phyloP scores from a whole-genome alignment of 169 alveolate species.

The Eimeria brunetti region DNA sequence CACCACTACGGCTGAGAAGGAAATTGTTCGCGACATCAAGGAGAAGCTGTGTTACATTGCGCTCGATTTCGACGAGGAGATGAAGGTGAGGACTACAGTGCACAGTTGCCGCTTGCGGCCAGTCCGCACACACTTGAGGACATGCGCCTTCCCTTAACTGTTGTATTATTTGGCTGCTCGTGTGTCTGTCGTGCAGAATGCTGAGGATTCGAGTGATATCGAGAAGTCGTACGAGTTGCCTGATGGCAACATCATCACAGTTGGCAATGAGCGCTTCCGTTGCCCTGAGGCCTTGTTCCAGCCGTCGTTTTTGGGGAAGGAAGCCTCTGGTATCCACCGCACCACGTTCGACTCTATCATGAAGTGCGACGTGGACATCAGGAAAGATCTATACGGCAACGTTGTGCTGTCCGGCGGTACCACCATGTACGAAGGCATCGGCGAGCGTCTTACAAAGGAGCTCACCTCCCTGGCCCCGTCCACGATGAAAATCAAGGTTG shows the following conservation, averaged over 20 bases:
- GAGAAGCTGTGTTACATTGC: conserved; percentile 98
- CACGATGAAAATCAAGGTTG: conserved; percentile 97
- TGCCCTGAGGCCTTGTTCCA: conserved; percentile 99
- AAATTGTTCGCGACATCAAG: conserved; percentile 98
- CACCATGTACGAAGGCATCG: conserved; percentile 97
- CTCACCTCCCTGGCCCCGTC: conserved; percentile 97
- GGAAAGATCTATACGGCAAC: conserved; percentile 97
- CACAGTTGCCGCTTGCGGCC: conserved; percentile 26
- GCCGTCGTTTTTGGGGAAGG: conserved; percentile 91
- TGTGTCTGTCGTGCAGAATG: conserved; percentile 68
- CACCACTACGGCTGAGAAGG: conserved; percentile 98
- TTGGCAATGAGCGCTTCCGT: conserved; percentile 97
- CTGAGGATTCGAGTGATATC: conserved; percentile 92
- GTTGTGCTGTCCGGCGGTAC: conserved; percentile 99
- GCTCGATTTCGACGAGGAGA: conserved; percentile 97
- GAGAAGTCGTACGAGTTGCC: conserved; percentile 99
- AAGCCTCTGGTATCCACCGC: conserved; percentile 97
- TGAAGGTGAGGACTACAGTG: conserved; percentile 87
- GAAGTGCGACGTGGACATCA: conserved; percentile 97
- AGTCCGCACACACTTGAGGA: not conserved
- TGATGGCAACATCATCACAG: conserved; percentile 97
- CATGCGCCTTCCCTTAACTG: not conserved
- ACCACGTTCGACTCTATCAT: conserved; percentile 97
- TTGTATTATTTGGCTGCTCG: not conserved
- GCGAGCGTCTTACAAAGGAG: conserved; percentile 98